phyloP scores from a whole-genome alignment of 192 early-diverging fungal species.

The Gonapodya prolifera region DNA sequence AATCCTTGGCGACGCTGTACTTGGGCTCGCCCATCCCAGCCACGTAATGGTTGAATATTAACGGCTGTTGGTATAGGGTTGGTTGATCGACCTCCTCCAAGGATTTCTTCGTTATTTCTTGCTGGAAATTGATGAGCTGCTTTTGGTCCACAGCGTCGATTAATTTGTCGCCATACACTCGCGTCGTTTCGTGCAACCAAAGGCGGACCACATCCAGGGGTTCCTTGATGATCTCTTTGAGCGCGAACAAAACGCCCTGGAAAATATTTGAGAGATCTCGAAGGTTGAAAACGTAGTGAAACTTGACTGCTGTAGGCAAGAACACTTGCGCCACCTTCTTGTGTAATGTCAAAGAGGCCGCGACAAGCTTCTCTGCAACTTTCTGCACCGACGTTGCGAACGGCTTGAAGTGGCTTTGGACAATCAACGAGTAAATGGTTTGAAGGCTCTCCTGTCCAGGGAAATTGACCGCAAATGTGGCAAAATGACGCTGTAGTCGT shows the following conservation, averaged over 20 bases:
- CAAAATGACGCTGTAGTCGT: conserved; percentile 47
- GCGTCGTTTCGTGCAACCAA: conserved; percentile 40
- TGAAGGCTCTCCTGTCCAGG: conserved; percentile 42
- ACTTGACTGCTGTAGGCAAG: conserved; percentile 48
- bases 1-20: conserved; percentile 45
- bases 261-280: conserved; percentile 49
- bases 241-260: conserved; percentile 45
- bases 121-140: conserved; percentile 34
- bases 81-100: conserved; percentile 49
- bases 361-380: conserved; percentile 38
- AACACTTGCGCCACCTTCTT: conserved; percentile 43
- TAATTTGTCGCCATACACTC: conserved; percentile 52
- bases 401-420: conserved; percentile 34
- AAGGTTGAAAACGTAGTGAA: conserved; percentile 56
- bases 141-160: conserved; percentile 31
- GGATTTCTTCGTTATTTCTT: conserved; percentile 42
- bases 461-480: conserved; percentile 48
- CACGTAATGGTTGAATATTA: conserved; percentile 48
- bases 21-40: conserved; percentile 42
- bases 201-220: conserved; percentile 39
- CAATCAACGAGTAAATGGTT: conserved; percentile 42
- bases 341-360: conserved; percentile 34
- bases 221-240: conserved; percentile 44
- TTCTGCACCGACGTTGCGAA: conserved; percentile 42
- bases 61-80: conserved; percentile 37